Evolutionary conservation across 768 basidiomycete genomes (phyloP), one percentile per base, ranked within the genome.

Genomic region (Phallus indusiatus): DNA sequence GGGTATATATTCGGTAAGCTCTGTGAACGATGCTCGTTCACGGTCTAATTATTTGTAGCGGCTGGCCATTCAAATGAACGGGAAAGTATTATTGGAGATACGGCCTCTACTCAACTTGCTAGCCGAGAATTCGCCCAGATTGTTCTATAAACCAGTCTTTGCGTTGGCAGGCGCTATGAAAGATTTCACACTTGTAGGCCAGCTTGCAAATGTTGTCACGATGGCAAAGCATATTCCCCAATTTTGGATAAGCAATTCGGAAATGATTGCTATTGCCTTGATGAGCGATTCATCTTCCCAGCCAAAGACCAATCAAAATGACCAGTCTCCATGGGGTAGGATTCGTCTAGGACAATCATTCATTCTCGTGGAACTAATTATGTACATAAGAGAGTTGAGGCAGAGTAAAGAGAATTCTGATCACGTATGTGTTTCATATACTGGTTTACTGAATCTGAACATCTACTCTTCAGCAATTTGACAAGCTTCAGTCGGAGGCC

Each of bases 111-210:
- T 89, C 1, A 72, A 77, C 34, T 70, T 69, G 16, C 63, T 85
- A 18, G 81, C 85, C 1, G 71, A 75, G 49, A 62, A 69, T 16
- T 77, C 80, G 59, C 87, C 86, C 0, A 82, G 78, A 54, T 61
- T 83, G 0, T 88, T 90, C 69, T 89, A 81, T 73, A 86, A 83
- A 66, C 84, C 85, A 0, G 69, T 90, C 8, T 87, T 90, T 64
- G 70, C 76, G 0, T 87, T 85, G 61, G 85, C 88, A 0, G 81
- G 81, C 1, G 82, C 85, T 0, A 74, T 76, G 47, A 85, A 84
- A 63, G 83, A 83, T 56, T 65, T 78, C n/a, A 74, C 78, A 11
- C 74, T 86, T 10, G 74, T 81, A 11, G 81, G 79, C 55, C 80
- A 87, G 61, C 76, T 88, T 0, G 77, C 80, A 49, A 74, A 77